phyloP scores from a whole-genome alignment of 805 yeast species.

The Myxozyma kluyveri region DNA sequence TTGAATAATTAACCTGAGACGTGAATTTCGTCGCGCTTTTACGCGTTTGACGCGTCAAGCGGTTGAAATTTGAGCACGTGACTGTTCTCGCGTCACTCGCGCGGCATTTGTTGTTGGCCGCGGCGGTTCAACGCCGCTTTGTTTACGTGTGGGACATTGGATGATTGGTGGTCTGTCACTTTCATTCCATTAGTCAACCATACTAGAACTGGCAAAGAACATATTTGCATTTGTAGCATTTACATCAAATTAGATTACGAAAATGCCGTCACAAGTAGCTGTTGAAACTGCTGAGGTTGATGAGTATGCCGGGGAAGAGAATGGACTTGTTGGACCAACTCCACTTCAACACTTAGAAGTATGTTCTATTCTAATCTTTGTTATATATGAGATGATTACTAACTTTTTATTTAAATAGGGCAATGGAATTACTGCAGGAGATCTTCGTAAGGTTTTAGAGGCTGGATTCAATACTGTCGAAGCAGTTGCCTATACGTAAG shows the following conservation, averaged over 20 bases:
- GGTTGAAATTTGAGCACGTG: background rate
- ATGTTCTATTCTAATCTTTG: background rate
- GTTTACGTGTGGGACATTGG: background rate
- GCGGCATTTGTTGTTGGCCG: too few relatives aligned
- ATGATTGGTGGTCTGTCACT: background rate
- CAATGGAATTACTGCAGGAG: slow-evolving; percentile 79
- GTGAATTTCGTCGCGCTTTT: background rate
- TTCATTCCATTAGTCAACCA: too few relatives aligned
- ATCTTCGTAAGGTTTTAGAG: slow-evolving; percentile 73
- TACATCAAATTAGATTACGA: background rate
- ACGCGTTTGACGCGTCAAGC: background rate
- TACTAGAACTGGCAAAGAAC: background rate
- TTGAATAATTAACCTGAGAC: background rate
- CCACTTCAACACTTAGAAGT: slow-evolving; percentile 29
- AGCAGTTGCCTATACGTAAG: slow-evolving; percentile 79
- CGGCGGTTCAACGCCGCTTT: too few relatives aligned
- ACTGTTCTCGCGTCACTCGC: background rate
- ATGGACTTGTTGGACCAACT: slow-evolving; percentile 24
- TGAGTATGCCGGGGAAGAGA: slow-evolving; percentile 24
- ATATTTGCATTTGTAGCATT: too few relatives aligned
- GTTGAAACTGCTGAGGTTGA: background rate
- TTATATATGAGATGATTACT: background rate
- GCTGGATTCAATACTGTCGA: slow-evolving; percentile 89
- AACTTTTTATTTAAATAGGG: slow-evolving; percentile 44
- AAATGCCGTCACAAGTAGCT: slow-evolving; percentile 6